Percentiles rank a stretch among this genome's conserved stretches.
Conservation (phyloP, 768 basidiomycete species). For the Hemileccinum impolitum region DNA sequence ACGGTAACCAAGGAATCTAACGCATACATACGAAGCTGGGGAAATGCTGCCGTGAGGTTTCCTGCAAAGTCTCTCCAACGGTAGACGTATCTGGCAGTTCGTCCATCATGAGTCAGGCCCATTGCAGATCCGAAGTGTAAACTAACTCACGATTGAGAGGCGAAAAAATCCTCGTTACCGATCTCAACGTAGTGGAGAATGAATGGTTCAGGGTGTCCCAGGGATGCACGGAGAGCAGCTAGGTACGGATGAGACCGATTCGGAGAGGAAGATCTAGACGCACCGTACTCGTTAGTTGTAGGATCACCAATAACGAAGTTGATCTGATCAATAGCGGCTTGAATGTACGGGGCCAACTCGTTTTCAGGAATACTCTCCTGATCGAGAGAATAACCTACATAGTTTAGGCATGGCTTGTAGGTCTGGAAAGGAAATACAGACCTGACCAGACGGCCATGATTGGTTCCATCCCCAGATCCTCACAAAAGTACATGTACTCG, state of each 20-base stretch:
- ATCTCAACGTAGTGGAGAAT: conserved; percentile 45
- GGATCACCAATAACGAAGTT: conserved; percentile 59
- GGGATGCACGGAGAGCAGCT: conserved; percentile 48
- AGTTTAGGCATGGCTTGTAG: neutral
- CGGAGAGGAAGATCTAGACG: conserved; percentile 12
- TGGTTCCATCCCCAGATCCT: conserved; percentile 51
- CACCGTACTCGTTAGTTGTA: conserved; percentile 34
- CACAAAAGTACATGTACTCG: conserved; percentile 53
- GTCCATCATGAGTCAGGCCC: neutral
- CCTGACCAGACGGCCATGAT: conserved; percentile 63
- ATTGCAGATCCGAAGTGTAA: no score
- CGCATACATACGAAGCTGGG: conserved; percentile 40
- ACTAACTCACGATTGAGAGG: conserved; percentile 30
- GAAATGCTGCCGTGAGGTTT: conserved; percentile 45
- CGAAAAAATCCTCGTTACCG: conserved; percentile 54
- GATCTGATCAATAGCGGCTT: conserved; percentile 56
- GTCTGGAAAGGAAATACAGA: conserved; percentile 8
- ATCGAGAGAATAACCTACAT: conserved; percentile 46
- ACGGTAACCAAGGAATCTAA: conserved; percentile 10
- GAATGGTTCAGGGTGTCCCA: conserved; percentile 54
- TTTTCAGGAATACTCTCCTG: conserved; percentile 41
- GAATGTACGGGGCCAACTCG: conserved; percentile 47
- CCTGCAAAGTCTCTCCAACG: conserved; percentile 50
- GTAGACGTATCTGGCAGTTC: conserved; percentile 40
- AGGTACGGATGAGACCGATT: neutral